Evolutionary conservation across 2,329 filamentous ascomycete species (phyloP), one percentile per base, ranked within the genome.

Genomic region (Fusarium newnesense): DNA sequence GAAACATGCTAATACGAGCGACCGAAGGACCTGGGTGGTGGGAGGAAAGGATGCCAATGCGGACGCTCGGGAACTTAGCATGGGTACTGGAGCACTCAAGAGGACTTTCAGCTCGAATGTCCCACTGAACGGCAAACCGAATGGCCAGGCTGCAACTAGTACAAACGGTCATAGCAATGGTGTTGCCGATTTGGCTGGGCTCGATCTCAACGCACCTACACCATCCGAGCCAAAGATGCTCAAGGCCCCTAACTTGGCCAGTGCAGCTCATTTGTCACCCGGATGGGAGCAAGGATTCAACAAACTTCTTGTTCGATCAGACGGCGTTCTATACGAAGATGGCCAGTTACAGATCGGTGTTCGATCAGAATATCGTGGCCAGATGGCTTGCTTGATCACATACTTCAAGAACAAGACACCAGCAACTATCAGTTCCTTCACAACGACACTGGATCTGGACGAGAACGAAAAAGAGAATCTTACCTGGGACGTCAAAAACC

Each of bases 1-100:
- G 83, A 98, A 97, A 84, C 95, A 97, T 78, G 93, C 93, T 53
- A 94, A 93, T 69, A 96, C 94, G 19, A 97, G 94, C 80, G 96
- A 99, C 82, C 97, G 97, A 84, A 90, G 96, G 70, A 98, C 96
- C 4, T 99, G 96, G 96, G 92, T 98, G 32, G 94, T 98, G n/a
- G 96, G 96, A 70, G 96, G 95, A 68, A 98, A 97, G 84, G 95
- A 97, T 80, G 96, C 95, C 64, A 98, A 98, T 80, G 86, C 90
- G 3, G 94, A 97, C 79, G 87, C 91, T 49, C 89, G 91, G 63
- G 95, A 97, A 80, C 89, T 97, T 67, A 90, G 90, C 72, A 89
- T 98, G 83, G 92, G 96, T 81, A 92, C 92, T 69, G 91, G 92
- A 16, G 93, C 93, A 18, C 87, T 98, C 64, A 97, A 96, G 85